Conservation (phyloP, 805 yeast species). For the Nakazawaea siamensis region DNA sequence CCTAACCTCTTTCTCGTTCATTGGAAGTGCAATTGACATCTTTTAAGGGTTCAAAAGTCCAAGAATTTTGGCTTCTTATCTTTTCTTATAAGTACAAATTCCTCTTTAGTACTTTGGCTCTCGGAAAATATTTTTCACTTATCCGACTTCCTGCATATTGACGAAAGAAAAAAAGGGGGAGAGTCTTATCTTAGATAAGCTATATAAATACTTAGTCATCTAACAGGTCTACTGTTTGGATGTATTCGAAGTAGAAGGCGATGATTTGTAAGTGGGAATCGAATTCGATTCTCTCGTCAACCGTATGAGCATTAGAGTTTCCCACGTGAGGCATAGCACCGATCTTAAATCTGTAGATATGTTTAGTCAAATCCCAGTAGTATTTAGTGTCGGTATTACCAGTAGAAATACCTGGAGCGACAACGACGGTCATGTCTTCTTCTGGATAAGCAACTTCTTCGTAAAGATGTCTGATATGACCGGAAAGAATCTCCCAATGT, state of each 20-base stretch:
- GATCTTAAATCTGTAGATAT: conserved; percentile 53
- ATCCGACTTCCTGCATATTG: too few relatives aligned
- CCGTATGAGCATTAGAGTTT: conserved; percentile 44
- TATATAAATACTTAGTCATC: neutral
- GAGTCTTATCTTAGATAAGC: too few relatives aligned
- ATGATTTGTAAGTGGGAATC: conserved; percentile 50
- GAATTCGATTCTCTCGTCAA: conserved; percentile 50
- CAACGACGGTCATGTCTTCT: conserved; percentile 20
- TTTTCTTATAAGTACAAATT: too few relatives aligned
- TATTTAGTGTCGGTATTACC: conserved; percentile 62
- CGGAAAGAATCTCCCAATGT: conserved; percentile 36
- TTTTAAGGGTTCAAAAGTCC: too few relatives aligned
- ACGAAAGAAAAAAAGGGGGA: too few relatives aligned
- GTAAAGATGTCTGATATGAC: conserved; percentile 48
- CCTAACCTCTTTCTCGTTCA: too few relatives aligned
- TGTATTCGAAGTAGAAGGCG: conserved; percentile 47
- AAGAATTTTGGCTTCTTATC: too few relatives aligned
- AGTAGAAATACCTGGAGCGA: conserved; percentile 53
- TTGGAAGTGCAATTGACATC: too few relatives aligned
- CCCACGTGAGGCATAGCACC: conserved; percentile 29
- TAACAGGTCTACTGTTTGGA: conserved; percentile 30
- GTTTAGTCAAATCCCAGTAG: conserved; percentile 51
- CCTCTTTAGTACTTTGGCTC: too few relatives aligned
- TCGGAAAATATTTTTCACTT: too few relatives aligned
- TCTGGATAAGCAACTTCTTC: conserved; percentile 38